Evolutionary conservation across 108 stramenopile genomes (phyloP).

Genomic region (Asterionellopsis glacialis): DNA sequence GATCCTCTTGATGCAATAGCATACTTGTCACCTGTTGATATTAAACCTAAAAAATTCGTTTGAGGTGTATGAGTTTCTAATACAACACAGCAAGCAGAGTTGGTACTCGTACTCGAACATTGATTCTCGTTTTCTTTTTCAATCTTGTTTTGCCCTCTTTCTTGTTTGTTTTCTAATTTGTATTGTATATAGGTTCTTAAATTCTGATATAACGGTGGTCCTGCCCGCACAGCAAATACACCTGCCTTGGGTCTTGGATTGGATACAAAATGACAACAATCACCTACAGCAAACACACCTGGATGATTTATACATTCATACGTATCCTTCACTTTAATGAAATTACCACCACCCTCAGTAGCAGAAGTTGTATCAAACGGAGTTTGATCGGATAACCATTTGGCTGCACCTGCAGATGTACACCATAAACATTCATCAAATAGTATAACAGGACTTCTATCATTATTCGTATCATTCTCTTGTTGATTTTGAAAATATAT

Average conservation of each 20-base stretch:
- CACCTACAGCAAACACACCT: slow-evolving; percentile 63
- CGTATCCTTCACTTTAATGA: slow-evolving; percentile 40
- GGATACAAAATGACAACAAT: slow-evolving; percentile 42
- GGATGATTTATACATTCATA: slow-evolving; percentile 27
- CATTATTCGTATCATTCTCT: too few relatives aligned
- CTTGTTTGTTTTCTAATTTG: neutral
- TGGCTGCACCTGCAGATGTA: slow-evolving; percentile 42
- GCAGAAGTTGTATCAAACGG: slow-evolving; percentile 31
- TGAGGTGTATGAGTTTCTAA: slow-evolving; percentile 16
- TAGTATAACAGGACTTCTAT: slow-evolving; percentile 1
- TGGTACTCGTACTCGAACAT: too few relatives aligned
- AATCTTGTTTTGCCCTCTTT: too few relatives aligned
- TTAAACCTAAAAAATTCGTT: slow-evolving; percentile 43
- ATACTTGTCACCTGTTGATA: slow-evolving; percentile 58
- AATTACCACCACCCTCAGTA: slow-evolving; percentile 24
- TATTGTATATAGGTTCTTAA: slow-evolving; percentile 20
- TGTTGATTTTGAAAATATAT: too few relatives aligned
- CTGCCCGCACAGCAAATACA: slow-evolving; percentile 77
- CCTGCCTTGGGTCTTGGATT: slow-evolving; percentile 67
- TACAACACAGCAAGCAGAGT: too few relatives aligned
- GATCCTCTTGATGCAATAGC: slow-evolving; percentile 52
- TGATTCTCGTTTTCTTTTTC: too few relatives aligned
- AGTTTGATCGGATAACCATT: slow-evolving; percentile 33
- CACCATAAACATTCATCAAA: slow-evolving; percentile 51
- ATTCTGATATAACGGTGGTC: slow-evolving; percentile 52